Evolutionary conservation across 768 basidiomycete species (phyloP).

Genomic region (Collybiopsis confluens): DNA sequence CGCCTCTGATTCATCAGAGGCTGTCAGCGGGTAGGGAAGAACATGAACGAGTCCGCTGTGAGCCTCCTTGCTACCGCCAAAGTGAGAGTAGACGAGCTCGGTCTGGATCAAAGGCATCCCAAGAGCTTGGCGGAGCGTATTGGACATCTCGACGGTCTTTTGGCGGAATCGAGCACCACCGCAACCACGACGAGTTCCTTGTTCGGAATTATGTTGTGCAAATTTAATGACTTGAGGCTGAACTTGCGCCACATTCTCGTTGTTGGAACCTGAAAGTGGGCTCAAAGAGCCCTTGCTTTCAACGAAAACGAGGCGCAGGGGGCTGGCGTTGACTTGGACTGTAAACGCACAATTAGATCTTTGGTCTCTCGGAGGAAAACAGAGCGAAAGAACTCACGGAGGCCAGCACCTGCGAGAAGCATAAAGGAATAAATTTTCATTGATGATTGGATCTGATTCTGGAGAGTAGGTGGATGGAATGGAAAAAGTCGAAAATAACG

Average conservation of each 20-base stretch:
- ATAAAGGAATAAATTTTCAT: background rate
- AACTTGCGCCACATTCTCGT: constrained; percentile 1
- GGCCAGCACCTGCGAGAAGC: constrained; percentile 6
- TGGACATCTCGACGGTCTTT: constrained; percentile 50
- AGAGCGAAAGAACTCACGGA: background rate
- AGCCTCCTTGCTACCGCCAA: constrained; percentile 4
- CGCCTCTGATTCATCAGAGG: background rate
- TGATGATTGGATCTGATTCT: too few species aligned
- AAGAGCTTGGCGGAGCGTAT: constrained; percentile 50
- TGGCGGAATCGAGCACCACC: constrained; percentile 11
- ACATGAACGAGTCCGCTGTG: constrained; percentile 10
- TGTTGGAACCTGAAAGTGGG: background rate
- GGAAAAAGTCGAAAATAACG: too few species aligned
- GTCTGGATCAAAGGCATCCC: constrained; percentile 47
- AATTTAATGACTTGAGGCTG: background rate
- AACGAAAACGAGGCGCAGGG: constrained; percentile 5
- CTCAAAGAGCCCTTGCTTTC: background rate
- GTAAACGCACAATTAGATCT: background rate
- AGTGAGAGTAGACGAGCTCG: constrained; percentile 6
- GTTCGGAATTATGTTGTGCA: background rate
- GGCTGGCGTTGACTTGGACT: constrained; percentile 6
- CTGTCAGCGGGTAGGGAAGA: background rate
- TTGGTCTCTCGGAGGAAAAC: background rate
- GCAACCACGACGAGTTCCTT: constrained; percentile 1
- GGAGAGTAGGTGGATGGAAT: too few species aligned